Evolutionary conservation across 2,329 filamentous ascomycete species (phyloP), one percentile per base, ranked within the genome.

Genomic region (Talaromyces sp.): DNA sequence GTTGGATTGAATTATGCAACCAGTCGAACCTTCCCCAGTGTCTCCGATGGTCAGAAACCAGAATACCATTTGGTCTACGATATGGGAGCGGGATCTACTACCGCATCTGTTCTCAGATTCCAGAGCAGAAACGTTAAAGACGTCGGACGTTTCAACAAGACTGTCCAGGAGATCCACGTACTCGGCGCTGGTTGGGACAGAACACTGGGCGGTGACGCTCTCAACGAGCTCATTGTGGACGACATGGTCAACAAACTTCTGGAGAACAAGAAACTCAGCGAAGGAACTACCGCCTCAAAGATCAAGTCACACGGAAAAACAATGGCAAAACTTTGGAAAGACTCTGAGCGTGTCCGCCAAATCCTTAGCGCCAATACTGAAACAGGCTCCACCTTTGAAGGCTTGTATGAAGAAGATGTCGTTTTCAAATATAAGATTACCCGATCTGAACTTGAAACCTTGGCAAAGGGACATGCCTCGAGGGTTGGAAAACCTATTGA

Each of bases 1-100:
- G 93, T 99, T 62, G 95, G 92, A 28, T 79, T 99, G 67, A 96
- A 99, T 78, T 99, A 98, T 75, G 95, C 95, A 51, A 97, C 92
- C 30, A 90, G 86, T 70, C 87, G 95, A 70, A 92, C 90, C 17
- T 99, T 98, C 76, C 92, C 93, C 42, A 92, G 86, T 69, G 82
- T 95, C 63, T 90, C 86, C 60, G 88, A 95, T 59, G 92, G 91
- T 59, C 89, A 85, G 66, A 92, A 92, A 79, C 89, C 95, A 0
- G 95, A 99, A 77, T 86, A 93, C 69, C 92, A 99, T 78, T 79
- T 99, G 74, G 86, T 99, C 32, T 99, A 95, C 72, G 95, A 99
- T 73, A 98, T 99, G 93, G 95, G 95, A 67, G 93, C 95, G 67
- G 95, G 95, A 4, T 97, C 92, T 53, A 90, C 93, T 33, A 96